A percentile compares a stretch with the other conserved stretches of the same genome.
These are phyloP conservation scores for Didymella keratinophila DNA, from an alignment of 2,329 filamentous ascomycete genomes.

Conservation along the genomic window DNA sequence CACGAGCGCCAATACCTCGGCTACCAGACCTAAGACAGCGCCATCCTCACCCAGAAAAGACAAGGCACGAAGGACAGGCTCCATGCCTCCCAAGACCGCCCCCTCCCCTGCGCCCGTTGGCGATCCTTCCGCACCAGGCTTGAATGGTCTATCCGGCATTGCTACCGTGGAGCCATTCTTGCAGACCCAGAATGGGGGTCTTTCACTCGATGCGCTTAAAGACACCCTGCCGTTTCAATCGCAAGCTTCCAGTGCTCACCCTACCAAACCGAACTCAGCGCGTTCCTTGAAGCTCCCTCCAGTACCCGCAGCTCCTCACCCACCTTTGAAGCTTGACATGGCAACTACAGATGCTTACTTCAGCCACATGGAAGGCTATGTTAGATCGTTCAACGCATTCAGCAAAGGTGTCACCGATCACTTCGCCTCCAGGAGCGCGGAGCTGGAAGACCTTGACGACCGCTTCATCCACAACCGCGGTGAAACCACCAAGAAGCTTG, in stretches of 20 bases:
- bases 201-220: conserved; percentile 62
- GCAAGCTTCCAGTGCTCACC: conserved; percentile 56
- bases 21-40: conserved; percentile 17
- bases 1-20: conserved; percentile 20
- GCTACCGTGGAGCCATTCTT: conserved; percentile 60
- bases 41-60: conserved; percentile 13
- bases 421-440: conserved; percentile 62
- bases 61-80: conserved; percentile 19
- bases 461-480: conserved; percentile 62
- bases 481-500: conserved; percentile 58
- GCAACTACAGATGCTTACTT: conserved; percentile 61
- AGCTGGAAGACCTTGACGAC: conserved; percentile 52
- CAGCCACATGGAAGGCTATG: conserved; percentile 62
- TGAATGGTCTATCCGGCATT: conserved; percentile 60
- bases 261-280: conserved; percentile 50
- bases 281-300: conserved; percentile 58
- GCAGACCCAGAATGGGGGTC: conserved; percentile 55
- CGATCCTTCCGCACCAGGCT: conserved; percentile 30
- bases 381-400: conserved; percentile 64
- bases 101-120: conserved; percentile 28
- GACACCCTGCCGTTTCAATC: conserved; percentile 67
- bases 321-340: conserved; percentile 56
- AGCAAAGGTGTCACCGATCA: conserved; percentile 63
- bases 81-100: conserved; percentile 13
- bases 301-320: conserved; percentile 59